Evolutionary conservation across 495 filamentous ascomycete genomes (phyloP).

Genomic region (Penicillium manginii): DNA sequence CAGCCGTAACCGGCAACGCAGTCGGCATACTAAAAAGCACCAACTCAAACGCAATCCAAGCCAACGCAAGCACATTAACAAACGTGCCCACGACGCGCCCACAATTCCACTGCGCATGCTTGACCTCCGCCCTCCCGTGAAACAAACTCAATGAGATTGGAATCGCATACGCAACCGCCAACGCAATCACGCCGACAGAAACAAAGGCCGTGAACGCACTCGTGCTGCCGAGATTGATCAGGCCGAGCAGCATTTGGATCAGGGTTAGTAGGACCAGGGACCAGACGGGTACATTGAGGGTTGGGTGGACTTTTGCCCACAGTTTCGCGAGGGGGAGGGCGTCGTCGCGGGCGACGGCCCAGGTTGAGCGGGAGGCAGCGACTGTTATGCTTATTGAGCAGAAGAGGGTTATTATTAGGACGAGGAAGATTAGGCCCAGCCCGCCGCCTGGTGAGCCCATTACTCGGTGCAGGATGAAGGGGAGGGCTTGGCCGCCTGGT

Average conservation of each 20-base stretch:
- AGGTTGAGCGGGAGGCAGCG: constrained; percentile 61
- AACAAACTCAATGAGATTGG: constrained; percentile 61
- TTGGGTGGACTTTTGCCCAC: constrained; percentile 35
- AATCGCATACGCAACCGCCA: constrained; percentile 60
- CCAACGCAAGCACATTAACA: constrained; percentile 58
- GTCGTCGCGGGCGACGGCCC: constrained; percentile 63
- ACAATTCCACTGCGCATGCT: constrained; percentile 56
- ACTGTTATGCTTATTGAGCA: constrained; percentile 66
- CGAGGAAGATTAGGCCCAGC: constrained; percentile 45
- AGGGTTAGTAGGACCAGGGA: constrained; percentile 39
- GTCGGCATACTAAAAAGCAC: constrained; percentile 62
- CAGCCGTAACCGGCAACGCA: constrained; percentile 47
- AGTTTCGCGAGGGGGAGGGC: constrained; percentile 40
- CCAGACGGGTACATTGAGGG: constrained; percentile 41
- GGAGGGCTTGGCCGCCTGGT: constrained; percentile 47
- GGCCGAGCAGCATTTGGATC: constrained; percentile 53
- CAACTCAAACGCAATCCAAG: constrained; percentile 64
- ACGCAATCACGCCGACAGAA: constrained; percentile 63
- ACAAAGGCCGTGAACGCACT: constrained; percentile 67
- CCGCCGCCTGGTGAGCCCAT: constrained; percentile 55
- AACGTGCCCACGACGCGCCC: constrained; percentile 58
- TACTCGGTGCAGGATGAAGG: constrained; percentile 51
- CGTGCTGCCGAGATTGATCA: constrained; percentile 66
- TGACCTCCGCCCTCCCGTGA: constrained; percentile 53
- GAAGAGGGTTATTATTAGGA: constrained; percentile 67